Evolutionary conservation across 139 green algal species (phyloP).

Genomic region (Chlorella sp.): DNA sequence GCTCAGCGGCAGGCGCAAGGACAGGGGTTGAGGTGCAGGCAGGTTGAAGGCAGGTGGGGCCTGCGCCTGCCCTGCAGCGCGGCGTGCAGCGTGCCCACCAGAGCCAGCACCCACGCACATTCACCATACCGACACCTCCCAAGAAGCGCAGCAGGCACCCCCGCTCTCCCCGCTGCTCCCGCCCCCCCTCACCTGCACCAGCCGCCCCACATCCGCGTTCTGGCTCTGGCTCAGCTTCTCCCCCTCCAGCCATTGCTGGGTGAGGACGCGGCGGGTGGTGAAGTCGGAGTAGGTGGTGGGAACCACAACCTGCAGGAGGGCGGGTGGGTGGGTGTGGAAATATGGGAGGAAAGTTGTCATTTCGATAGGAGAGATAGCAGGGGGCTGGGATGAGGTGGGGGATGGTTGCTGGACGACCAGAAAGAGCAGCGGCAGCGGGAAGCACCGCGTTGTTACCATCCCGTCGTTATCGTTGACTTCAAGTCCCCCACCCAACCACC

Average conservation of each 20-base stretch:
- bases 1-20: neutral
- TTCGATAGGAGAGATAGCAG: neutral
- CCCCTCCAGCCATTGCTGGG: conserved; percentile 87
- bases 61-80: no score
- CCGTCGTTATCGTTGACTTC: no score
- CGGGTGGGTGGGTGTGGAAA: no score
- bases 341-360: no score
- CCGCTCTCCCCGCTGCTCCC: neutral
- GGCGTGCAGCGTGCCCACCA: neutral
- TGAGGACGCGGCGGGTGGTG: conserved; percentile 89
- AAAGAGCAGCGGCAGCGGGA: no score
- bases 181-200: neutral
- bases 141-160: neutral
- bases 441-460: no score
- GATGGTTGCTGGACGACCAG: no score
- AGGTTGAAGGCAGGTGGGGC: neutral
- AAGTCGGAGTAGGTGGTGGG: conserved; percentile 86
- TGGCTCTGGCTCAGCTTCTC: conserved; percentile 85
- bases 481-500: neutral
- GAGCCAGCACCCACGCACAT: neutral
- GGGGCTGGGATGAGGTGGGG: neutral
- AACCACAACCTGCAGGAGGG: conserved; percentile 87
- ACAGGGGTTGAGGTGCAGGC: neutral
- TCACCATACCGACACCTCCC: conserved; percentile 57
- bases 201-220: conserved; percentile 53